Percentiles rank a stretch among this genome's conserved stretches.
phyloP scores from a whole-genome alignment of 2,329 filamentous ascomycete species.

The Xylariaceae sp. region DNA sequence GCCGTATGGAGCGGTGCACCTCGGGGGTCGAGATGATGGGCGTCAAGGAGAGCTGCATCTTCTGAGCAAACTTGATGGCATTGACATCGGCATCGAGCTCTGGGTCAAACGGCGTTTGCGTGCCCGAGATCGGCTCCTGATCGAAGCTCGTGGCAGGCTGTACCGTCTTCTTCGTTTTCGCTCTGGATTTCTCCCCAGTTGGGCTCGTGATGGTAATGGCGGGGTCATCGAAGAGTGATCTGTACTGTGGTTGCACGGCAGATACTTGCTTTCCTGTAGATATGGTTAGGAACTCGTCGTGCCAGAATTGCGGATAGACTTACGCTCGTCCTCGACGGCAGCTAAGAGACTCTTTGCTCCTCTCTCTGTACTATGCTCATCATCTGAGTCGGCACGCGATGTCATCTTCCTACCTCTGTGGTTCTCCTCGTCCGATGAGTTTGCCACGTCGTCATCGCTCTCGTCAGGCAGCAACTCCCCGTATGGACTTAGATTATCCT shows the following conservation, averaged over 20 bases:
- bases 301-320: too few relatives aligned
- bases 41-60: constrained; percentile 75
- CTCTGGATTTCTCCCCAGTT: constrained; percentile 56
- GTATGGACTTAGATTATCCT: constrained; percentile 63
- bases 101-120: constrained; percentile 63
- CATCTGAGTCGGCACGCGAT: constrained; percentile 43
- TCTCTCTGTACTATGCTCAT: constrained; percentile 33
- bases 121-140: constrained; percentile 52
- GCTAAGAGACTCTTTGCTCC: constrained; percentile 58
- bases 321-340: constrained; percentile 75
- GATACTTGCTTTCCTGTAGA: constrained; percentile 49
- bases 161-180: constrained; percentile 49
- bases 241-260: constrained; percentile 51
- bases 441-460: constrained; percentile 57
- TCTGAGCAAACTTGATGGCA: constrained; percentile 85
- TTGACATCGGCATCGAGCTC: constrained; percentile 81
- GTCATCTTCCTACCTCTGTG: constrained; percentile 56
- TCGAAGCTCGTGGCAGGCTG: constrained; percentile 88
- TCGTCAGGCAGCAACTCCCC: constrained; percentile 62
- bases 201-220: constrained; percentile 62
- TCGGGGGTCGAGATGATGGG: constrained; percentile 72
- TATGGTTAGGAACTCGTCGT: constrained; percentile 28
- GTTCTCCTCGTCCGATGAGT: constrained; percentile 64
- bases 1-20: constrained; percentile 77
- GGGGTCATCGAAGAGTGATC: constrained; percentile 63